Conservation (phyloP, 148 eudicot species). For the Persicaria maculosa region DNA sequence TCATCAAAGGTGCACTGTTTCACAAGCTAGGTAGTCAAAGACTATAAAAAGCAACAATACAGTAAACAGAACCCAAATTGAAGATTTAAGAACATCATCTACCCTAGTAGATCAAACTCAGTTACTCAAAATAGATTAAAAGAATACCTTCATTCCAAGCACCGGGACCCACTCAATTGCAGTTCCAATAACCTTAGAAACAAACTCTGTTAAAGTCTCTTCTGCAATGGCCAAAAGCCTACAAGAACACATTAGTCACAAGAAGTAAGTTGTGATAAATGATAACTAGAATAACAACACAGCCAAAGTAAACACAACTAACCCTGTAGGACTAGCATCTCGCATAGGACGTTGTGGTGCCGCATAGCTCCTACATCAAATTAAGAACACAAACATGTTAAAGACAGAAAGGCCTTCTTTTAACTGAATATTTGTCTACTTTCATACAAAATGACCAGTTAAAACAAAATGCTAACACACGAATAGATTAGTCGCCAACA, state of each 20-base stretch:
- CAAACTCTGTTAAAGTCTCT: constrained; percentile 99
- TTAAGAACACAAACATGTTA: too few species aligned
- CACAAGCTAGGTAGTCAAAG: too few species aligned
- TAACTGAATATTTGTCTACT: too few species aligned
- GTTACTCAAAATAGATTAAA: background rate
- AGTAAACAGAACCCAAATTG: too few species aligned
- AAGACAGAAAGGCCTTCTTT: too few species aligned
- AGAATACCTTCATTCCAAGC: constrained; percentile 99
- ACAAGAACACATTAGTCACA: constrained; percentile 32
- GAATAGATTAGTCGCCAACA: too few species aligned
- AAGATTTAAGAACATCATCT: too few species aligned
- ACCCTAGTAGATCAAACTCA: background rate
- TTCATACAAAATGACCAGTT: too few species aligned
- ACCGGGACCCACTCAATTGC: constrained; percentile 99
- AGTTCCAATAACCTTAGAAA: constrained; percentile 99
- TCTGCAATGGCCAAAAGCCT: constrained; percentile 99
- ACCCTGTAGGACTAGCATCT: constrained; percentile 99
- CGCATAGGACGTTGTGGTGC: constrained; percentile 90
- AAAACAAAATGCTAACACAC: too few species aligned
- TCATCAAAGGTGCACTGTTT: too few species aligned
- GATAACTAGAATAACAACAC: constrained; percentile 36
- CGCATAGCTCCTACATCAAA: constrained; percentile 90
- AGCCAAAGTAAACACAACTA: constrained; percentile 45
- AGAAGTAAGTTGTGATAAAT: constrained; percentile 23
- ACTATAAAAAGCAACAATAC: constrained; percentile 18